Conservation (phyloP, 2,329 filamentous ascomycete genomes). For the Rhynchosporium secalis region DNA sequence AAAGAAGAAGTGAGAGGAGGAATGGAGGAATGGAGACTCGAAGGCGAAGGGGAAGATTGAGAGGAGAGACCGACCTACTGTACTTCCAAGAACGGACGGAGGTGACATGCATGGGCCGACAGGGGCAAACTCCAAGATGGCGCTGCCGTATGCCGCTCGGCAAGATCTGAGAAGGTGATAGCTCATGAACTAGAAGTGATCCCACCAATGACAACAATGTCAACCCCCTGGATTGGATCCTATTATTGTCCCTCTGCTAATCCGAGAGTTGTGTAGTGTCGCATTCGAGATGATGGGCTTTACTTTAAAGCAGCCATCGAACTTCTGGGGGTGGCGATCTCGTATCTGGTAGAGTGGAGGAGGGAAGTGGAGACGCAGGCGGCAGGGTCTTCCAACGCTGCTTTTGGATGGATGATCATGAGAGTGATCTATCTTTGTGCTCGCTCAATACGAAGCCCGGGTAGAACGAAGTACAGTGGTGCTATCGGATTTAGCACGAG, state of each 20-base stretch:
- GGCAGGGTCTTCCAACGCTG: neutral
- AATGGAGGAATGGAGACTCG: slow-evolving; percentile 3
- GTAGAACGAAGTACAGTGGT: neutral
- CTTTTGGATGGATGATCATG: neutral
- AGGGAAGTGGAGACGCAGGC: no score
- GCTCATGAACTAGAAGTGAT: neutral
- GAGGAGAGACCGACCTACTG: neutral
- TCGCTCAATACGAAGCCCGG: neutral
- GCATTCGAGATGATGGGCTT: neutral
- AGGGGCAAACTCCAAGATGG: neutral
- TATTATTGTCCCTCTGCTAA: slow-evolving; percentile 7
- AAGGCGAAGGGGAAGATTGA: slow-evolving; percentile 5
- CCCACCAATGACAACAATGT: neutral
- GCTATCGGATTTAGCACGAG: neutral
- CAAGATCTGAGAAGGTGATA: neutral
- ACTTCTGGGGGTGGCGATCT: slow-evolving; percentile 4
- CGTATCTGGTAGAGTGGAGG: slow-evolving; percentile 6
- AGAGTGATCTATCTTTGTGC: no score
- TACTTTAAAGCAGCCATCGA: slow-evolving; percentile 2
- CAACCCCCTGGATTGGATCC: neutral
- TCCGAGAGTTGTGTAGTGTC: neutral
- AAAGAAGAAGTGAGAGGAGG: slow-evolving; percentile 8
- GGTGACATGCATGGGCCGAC: slow-evolving; percentile 4
- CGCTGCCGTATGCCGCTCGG: neutral
- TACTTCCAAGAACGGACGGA: slow-evolving; percentile 2